Evolutionary conservation across 148 eudicot genomes (phyloP), one percentile per base, ranked within the genome.

Genomic region (Rhododendron simsii): DNA sequence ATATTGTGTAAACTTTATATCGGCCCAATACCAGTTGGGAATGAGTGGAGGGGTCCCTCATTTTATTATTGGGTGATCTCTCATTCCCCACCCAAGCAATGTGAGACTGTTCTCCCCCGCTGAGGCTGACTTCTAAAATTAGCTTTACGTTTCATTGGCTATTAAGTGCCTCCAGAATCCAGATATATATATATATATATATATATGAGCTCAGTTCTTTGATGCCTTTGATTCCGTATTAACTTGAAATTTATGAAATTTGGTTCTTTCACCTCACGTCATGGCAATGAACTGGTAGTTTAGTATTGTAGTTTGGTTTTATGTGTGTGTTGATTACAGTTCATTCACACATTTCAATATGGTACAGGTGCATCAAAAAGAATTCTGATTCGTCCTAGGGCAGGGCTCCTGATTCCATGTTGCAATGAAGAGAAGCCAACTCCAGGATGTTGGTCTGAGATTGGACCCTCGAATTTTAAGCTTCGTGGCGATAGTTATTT

Each of bases 401-500:
- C 94, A 41, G 98, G 98, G n/a, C 89, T 89, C 47, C 57, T 85
- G 48, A 92, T 95, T 87, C 94, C 96, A 21, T 89, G 90, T 89
- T 93, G 91, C 65, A 57, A 89, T 69, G 92, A 92, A 50, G 93
- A 88, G 83, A 95, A 90, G 83, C 89, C 89, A 28, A 88, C 83
- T 77, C 37, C 91, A 67, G 98, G 95, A 88, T 87, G 90, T 87
- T 93, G 98, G 98, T 91, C 92, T 55, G 90, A 88, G 88, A 89
- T 95, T 83, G 88, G 87, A 86, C 95, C 98, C 53, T 93, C 96
- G 9, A 92, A 88, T 33, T 95, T 95, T 85, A 90, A 91, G 85
- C 92, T 95, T 30, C 95, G 98, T 26, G 92, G 96, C 13, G 88
- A 89, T 10, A 92, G 82, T 84, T 95, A 78, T 87, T 93, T 95